phyloP scores from a whole-genome alignment of 2,329 filamentous ascomycete genomes.

The Penicillium sp. region DNA sequence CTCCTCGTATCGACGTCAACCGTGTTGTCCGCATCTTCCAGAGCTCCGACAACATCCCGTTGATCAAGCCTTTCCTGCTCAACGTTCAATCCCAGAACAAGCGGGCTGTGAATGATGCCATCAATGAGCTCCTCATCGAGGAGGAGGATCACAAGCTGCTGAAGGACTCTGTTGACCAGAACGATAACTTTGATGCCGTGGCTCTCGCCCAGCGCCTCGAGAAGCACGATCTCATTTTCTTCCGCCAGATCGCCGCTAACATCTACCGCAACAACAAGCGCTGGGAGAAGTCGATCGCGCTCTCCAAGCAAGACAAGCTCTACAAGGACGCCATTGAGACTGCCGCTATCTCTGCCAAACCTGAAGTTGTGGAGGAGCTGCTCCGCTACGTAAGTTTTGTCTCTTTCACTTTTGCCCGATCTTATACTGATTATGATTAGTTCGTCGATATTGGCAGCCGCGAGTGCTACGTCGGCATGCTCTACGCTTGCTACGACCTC shows the following conservation, averaged over 20 bases:
- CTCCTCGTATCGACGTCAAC: constrained; percentile 94
- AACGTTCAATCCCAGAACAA: constrained; percentile 98
- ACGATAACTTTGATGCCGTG: constrained; percentile 97
- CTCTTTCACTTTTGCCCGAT: neutral
- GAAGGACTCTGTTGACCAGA: constrained; percentile 94
- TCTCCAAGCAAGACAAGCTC: constrained; percentile 98
- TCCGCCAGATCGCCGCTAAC: constrained; percentile 95
- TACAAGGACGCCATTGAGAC: constrained; percentile 99
- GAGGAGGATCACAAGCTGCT: constrained; percentile 99
- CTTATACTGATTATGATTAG: constrained; percentile 51
- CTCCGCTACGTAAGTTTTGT: constrained; percentile 82
- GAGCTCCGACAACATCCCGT: constrained; percentile 93
- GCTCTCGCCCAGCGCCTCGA: constrained; percentile 88
- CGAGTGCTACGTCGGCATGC: constrained; percentile 99
- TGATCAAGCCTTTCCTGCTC: constrained; percentile 98
- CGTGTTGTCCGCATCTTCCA: constrained; percentile 99
- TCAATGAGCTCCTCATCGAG: constrained; percentile 96
- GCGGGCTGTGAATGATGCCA: constrained; percentile 94
- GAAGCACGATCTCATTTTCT: constrained; percentile 97
- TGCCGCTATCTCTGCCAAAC: constrained; percentile 83
- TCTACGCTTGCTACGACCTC: constrained; percentile 97
- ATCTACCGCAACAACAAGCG: constrained; percentile 99
- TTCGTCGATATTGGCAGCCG: constrained; percentile 99
- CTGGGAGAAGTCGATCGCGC: constrained; percentile 97
- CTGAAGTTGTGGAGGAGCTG: constrained; percentile 90